phyloP scores from a whole-genome alignment of 805 yeast genomes.

The Tetrapisispora namnaoensis region DNA sequence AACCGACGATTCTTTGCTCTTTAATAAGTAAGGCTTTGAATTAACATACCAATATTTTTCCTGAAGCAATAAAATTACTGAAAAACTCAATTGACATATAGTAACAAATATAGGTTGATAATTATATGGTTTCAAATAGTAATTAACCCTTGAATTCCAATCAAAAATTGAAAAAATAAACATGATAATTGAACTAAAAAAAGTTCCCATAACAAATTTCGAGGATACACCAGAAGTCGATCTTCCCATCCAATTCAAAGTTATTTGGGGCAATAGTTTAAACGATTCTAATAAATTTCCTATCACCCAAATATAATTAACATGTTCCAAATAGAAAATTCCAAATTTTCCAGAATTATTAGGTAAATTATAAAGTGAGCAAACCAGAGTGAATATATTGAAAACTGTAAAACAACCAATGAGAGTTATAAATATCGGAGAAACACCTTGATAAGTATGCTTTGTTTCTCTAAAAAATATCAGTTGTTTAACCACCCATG shows the following conservation, averaged over 20 bases:
- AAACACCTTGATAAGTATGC: slow-evolving; percentile 32
- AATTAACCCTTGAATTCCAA: slow-evolving; percentile 1
- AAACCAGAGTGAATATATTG: slow-evolving; percentile 13
- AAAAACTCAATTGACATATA: slow-evolving; percentile 9
- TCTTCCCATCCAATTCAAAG: slow-evolving; percentile 32
- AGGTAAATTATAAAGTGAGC: slow-evolving; percentile 14
- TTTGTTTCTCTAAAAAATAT: slow-evolving; percentile 23
- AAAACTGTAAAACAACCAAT: slow-evolving; percentile 5
- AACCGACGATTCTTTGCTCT: slow-evolving; percentile 1
- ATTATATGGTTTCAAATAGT: slow-evolving; percentile 20
- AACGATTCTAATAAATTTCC: slow-evolving; percentile 20
- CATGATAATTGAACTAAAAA: not conserved
- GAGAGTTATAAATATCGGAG: slow-evolving; percentile 12
- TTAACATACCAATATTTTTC: slow-evolving; percentile 19
- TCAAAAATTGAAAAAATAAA: slow-evolving; percentile 3
- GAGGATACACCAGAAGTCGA: slow-evolving; percentile 26
- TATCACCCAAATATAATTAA: slow-evolving; percentile 34
- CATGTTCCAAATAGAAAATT: slow-evolving; percentile 32
- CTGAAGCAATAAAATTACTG: slow-evolving; percentile 18
- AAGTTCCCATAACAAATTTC: slow-evolving; percentile 11
- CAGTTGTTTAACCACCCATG: slow-evolving; percentile 24
- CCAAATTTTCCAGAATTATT: slow-evolving; percentile 25
- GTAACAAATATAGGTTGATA: slow-evolving; percentile 12
- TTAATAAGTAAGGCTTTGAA: slow-evolving; percentile 15
- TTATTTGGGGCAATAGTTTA: slow-evolving; percentile 34